Percentiles rank a stretch among this genome's conserved stretches.
Evolutionary conservation across 768 basidiomycete genomes (phyloP).

Genomic region (Dendrothele bispora): DNA sequence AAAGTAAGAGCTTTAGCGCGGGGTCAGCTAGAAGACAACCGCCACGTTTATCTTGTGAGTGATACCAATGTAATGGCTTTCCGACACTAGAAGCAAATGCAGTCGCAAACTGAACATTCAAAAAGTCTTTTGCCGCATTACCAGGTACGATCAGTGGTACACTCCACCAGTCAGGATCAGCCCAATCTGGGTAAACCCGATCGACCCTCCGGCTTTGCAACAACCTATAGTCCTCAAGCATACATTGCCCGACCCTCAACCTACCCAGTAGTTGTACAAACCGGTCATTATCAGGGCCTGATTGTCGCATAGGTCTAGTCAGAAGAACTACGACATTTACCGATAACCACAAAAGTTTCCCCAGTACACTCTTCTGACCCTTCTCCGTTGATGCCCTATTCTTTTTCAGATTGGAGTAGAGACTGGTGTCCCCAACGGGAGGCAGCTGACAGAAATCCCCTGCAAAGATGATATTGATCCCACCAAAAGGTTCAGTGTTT

Average conservation of each 20-base stretch:
- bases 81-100: constrained; percentile 9
- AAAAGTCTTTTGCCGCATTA: constrained; percentile 21
- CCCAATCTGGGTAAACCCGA: not conserved
- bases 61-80: constrained; percentile 10
- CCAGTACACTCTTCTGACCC: constrained; percentile 9
- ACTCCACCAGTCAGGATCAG: constrained; percentile 7
- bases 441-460: constrained; percentile 26
- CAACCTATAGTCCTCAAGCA: constrained; percentile 9
- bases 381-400: not conserved
- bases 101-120: constrained; percentile 17
- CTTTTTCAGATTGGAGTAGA: constrained; percentile 7
- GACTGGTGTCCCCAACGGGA: constrained; percentile 14
- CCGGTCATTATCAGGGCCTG: not conserved
- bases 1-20: not conserved
- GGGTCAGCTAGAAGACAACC: not conserved
- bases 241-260: constrained; percentile 13
- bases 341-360: too few relatives aligned
- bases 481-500: constrained; percentile 8
- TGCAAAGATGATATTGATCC: constrained; percentile 18
- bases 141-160: constrained; percentile 21
- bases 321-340: too few relatives aligned
- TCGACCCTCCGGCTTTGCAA: constrained; percentile 6
- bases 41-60: constrained; percentile 9
- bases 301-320: too few relatives aligned
- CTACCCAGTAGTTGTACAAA: constrained; percentile 1